phyloP scores from a whole-genome alignment of 2,329 filamentous ascomycete genomes.

The Penicillium capsulatum region DNA sequence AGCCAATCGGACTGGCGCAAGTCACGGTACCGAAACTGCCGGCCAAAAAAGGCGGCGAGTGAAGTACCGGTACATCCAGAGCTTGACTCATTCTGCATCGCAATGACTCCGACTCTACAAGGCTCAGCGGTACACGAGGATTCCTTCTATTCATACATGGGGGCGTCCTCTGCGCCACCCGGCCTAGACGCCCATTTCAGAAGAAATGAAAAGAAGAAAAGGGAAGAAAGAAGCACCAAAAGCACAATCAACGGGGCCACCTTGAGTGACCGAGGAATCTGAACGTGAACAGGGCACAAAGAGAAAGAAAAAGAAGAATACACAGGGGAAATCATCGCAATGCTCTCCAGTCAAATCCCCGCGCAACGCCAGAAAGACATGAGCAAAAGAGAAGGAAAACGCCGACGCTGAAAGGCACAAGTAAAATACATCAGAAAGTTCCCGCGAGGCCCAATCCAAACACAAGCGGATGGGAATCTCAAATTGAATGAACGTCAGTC shows the following conservation, averaged over 20 bases:
- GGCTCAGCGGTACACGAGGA: conserved; percentile 2
- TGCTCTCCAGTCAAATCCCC: not conserved
- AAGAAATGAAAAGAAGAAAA: not conserved
- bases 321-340: not conserved
- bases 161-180: not conserved
- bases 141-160: not conserved
- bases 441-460: not conserved
- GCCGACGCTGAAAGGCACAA: conserved; percentile 13
- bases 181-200: not conserved
- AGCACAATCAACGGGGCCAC: no score
- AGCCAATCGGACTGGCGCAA: conserved; percentile 12
- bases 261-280: not conserved
- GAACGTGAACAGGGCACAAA: not conserved
- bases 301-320: not conserved
- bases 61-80: conserved; percentile 8
- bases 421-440: conserved; percentile 6
- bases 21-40: conserved; percentile 5
- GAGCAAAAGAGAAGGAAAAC: conserved; percentile 4
- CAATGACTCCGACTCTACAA: no score
- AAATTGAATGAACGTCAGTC: not conserved
- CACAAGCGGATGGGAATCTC: not conserved
- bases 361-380: conserved; percentile 1
- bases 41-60: fast-evolving
- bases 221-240: not conserved
- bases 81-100: conserved; percentile 26